Evolutionary conservation across 1,139 yeast species (phyloP).

Genomic region (Taphrina pruni): DNA sequence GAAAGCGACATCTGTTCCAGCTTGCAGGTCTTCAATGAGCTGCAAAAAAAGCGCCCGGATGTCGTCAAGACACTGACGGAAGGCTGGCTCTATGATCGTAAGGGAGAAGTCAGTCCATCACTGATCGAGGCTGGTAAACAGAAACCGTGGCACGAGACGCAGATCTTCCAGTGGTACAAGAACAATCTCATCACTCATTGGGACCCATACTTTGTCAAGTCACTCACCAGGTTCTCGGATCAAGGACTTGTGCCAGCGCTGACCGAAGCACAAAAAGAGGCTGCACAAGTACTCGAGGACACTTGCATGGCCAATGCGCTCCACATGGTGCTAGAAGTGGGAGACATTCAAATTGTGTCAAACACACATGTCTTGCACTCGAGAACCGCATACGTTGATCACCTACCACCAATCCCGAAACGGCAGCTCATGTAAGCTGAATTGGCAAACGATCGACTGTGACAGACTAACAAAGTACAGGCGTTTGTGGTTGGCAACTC

Average conservation of each 20-base stretch:
- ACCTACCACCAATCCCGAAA: conserved; percentile 17
- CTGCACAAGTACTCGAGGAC: conserved; percentile 31
- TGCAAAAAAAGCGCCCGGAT: conserved; percentile 31
- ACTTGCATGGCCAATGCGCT: conserved; percentile 30
- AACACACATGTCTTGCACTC: conserved; percentile 31
- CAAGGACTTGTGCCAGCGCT: conserved; percentile 35
- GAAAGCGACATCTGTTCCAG: conserved; percentile 30
- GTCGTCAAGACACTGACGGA: conserved; percentile 35
- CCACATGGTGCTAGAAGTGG: conserved; percentile 32
- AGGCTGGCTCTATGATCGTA: conserved; percentile 33
- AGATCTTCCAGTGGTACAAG: conserved; percentile 25
- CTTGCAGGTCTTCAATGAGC: conserved; percentile 26
- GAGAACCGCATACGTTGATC: conserved; percentile 29
- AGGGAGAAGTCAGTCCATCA: conserved; percentile 26
- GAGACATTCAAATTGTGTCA: conserved; percentile 32
- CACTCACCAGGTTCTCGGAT: conserved; percentile 24
- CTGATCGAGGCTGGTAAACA: conserved; percentile 19
- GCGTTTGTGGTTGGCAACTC: conserved; percentile 33
- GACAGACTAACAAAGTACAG: background rate
- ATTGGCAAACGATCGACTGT: too few species aligned
- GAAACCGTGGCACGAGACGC: conserved; percentile 22
- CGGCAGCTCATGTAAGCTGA: conserved; percentile 20
- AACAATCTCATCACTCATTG: conserved; percentile 28
- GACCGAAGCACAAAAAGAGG: conserved; percentile 28
- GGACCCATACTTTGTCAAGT: conserved; percentile 39